Evolutionary conservation across 352 stramenopile species (phyloP), one percentile per base, ranked within the genome.

Genomic region (Blastocystis hominis): DNA sequence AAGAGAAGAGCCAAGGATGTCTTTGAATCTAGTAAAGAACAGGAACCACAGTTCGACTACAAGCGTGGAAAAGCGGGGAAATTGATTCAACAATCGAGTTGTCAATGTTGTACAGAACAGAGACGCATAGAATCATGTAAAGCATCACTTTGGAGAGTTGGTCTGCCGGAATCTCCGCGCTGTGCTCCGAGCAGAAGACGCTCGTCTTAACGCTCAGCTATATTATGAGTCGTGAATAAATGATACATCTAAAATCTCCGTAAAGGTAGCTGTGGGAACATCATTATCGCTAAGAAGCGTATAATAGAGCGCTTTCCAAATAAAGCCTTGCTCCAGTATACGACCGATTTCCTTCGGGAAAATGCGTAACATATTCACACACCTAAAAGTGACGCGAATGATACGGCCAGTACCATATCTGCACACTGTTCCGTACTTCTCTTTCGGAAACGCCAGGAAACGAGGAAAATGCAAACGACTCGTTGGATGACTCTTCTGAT

Each of bases 291-390:
- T 66, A 30, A 84, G 44, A 17, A 84, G 15, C 9, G 56, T 30
- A 24, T 66, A 47, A 7, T 54, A 47, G 9, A 84, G 47, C 7
- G 42, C 59, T 46, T 84, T 84, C 72, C 72, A 84, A 13, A 66
- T 36, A 84, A 84, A 66, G 9, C 47, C 72, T 30, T 61, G 72
- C n/a, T 84, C 47, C 2, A 68, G 10, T 36, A 64, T 34, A 40
- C 38, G 36, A 20, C 6, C 17, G 10, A 53, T 46, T 34, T 84
- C 72, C 17, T 84, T 84, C 20, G 34, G 72, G 38, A 44, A 84
- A 44, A 84, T 40, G 47, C 72, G 72, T 15, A 66, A n/a, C 50
- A 84, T 84, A 61, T 84, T 84, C 72, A 84, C 36, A 66, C 72
- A 84, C 72, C 72, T 84, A 84, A 38, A 13, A 3, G 17, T 76